A percentile compares a stretch with the other conserved stretches of the same genome.
Evolutionary conservation across 305 asterid genomes (phyloP).

Genomic region (Galium porrigens): DNA sequence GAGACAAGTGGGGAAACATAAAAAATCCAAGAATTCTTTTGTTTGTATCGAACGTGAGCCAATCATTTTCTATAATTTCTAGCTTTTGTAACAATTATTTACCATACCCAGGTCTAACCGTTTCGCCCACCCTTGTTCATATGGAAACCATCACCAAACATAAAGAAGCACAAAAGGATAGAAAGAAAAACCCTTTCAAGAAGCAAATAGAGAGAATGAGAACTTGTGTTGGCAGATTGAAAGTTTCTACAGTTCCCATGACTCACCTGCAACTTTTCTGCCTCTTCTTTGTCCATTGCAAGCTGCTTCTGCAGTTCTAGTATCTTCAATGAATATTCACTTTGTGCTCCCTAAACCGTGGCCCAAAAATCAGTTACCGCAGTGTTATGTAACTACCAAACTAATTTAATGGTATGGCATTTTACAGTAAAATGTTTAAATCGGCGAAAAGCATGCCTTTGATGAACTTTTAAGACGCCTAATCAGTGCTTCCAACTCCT

Average conservation of each 20-base stretch:
- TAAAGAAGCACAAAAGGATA: background rate
- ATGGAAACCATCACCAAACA: background rate
- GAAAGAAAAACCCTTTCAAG: background rate
- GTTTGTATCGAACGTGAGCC: background rate
- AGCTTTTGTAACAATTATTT: background rate
- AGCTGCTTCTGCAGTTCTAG: constrained; percentile 83
- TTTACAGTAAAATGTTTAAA: constrained; percentile 4
- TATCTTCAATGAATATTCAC: constrained; percentile 59
- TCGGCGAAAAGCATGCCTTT: constrained; percentile 34
- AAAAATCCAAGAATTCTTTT: background rate
- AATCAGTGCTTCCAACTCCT: constrained; percentile 71
- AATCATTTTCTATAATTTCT: background rate
- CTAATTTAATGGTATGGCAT: background rate
- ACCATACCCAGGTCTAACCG: background rate
- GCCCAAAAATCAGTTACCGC: constrained; percentile 16
- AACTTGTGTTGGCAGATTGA: background rate
- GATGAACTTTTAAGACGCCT: constrained; percentile 60
- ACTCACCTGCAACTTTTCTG: constrained; percentile 67
- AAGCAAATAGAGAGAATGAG: background rate
- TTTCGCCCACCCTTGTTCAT: background rate
- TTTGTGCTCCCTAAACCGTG: constrained; percentile 62
- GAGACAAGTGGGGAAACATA: background rate
- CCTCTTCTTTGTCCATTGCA: constrained; percentile 77
- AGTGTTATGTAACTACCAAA: background rate
- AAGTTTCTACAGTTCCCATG: background rate